Percentiles rank a stretch among this genome's conserved stretches.
Conservation (phyloP, 345 rosid genomes). For the Eucalyptus camaldulensis region DNA sequence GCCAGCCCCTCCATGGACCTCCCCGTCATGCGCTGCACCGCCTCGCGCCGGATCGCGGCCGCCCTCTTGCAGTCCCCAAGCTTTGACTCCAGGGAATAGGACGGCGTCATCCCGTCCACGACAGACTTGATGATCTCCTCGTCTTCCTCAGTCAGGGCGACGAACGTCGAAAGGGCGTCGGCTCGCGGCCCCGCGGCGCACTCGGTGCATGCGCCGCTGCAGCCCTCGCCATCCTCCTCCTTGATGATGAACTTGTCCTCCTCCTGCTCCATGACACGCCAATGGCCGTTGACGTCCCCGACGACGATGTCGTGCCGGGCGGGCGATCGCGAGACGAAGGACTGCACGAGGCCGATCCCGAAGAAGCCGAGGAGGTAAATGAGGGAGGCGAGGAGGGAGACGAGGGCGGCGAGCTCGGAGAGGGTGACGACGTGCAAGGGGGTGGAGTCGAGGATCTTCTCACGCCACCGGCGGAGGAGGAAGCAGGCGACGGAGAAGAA, state of each 20-base stretch:
- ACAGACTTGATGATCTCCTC: constrained; percentile 60
- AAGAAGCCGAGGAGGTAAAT: constrained; percentile 73
- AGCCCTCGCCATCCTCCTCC: background rate
- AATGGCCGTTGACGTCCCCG: constrained; percentile 1
- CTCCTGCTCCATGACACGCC: constrained; percentile 35
- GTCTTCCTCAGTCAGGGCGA: constrained; percentile 37
- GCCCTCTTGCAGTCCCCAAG: constrained; percentile 80
- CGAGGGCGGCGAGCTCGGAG: constrained; percentile 23
- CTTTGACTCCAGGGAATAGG: constrained; percentile 60
- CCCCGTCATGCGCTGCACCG: constrained; percentile 66
- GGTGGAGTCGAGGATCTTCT: constrained; percentile 33
- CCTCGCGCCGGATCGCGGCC: constrained; percentile 56
- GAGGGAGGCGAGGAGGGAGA: constrained; percentile 48
- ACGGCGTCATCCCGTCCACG: constrained; percentile 38
- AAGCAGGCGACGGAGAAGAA: constrained; percentile 41
- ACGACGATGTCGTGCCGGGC: background rate
- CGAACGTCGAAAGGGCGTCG: background rate
- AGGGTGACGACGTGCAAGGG: constrained; percentile 59
- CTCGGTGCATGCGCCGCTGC: background rate
- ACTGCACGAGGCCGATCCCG: constrained; percentile 79
- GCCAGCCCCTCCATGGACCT: constrained; percentile 73
- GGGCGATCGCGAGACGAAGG: constrained; percentile 30
- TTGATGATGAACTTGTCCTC: background rate
- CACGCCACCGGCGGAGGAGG: constrained; percentile 40
- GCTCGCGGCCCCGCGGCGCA: constrained; percentile 4